Percentiles rank a stretch among this genome's conserved stretches.
phyloP scores from a whole-genome alignment of 352 stramenopile species.

The Aphanomyces stellatus region DNA sequence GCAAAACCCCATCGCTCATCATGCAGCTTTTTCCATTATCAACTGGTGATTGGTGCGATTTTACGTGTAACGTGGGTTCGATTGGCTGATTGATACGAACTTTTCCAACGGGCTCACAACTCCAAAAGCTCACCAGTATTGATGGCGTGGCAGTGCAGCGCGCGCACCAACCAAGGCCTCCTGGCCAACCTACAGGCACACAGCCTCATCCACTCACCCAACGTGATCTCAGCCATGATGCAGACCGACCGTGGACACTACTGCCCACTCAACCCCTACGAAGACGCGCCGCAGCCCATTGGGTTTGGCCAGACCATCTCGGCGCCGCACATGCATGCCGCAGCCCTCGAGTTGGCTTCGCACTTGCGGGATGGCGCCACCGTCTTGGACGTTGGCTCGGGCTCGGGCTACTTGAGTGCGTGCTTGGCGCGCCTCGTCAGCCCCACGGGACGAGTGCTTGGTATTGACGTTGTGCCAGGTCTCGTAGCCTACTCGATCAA shows the following conservation, averaged over 20 bases:
- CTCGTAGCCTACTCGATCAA: constrained; percentile 82
- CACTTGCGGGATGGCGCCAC: constrained; percentile 47
- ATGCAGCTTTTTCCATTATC: too few species aligned
- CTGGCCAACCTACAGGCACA: constrained; percentile 48
- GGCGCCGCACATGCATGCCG: constrained; percentile 87
- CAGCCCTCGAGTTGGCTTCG: constrained; percentile 63
- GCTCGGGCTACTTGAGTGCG: constrained; percentile 92
- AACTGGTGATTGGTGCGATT: too few species aligned
- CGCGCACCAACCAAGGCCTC: constrained; percentile 42
- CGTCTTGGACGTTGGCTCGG: constrained; percentile 92
- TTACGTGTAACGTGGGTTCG: constrained; percentile 3
- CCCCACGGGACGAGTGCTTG: constrained; percentile 67
- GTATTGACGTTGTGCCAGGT: constrained; percentile 83
- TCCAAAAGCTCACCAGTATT: too few species aligned
- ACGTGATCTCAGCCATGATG: constrained; percentile 61
- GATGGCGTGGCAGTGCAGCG: constrained; percentile 36
- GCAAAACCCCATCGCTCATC: too few species aligned
- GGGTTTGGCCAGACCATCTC: constrained; percentile 87
- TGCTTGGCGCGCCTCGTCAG: constrained; percentile 83
- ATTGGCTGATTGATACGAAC: not conserved
- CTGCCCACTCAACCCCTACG: constrained; percentile 50
- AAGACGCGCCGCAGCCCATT: constrained; percentile 81
- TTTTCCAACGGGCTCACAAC: too few species aligned
- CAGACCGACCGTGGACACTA: constrained; percentile 79
- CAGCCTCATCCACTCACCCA: constrained; percentile 39